A percentile compares a stretch with the other conserved stretches of the same genome.
Evolutionary conservation across 129 eudicot species (phyloP).

Genomic region (Chrysanthemum lavandulifolium): DNA sequence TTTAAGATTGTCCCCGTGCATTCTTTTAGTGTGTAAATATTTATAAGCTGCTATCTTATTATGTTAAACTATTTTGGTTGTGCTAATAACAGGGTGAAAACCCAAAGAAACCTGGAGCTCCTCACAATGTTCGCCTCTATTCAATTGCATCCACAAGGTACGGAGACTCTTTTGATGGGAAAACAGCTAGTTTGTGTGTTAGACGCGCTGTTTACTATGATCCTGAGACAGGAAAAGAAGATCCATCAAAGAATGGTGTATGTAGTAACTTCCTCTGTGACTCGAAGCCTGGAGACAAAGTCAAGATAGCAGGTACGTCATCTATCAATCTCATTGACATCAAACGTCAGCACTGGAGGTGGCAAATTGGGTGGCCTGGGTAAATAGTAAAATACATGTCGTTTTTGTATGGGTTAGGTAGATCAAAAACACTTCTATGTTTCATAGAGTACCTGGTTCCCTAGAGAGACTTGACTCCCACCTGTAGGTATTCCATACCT

Average conservation of each 20-base stretch:
- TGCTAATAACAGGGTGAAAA: constrained; percentile 71
- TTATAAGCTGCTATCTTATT: not conserved
- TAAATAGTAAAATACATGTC: not conserved
- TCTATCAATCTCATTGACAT: not conserved
- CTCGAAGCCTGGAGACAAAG: constrained; percentile 96
- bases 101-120: constrained; percentile 91
- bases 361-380: not conserved
- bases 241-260: constrained; percentile 84
- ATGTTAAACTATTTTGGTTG: not conserved
- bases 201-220: constrained; percentile 92
- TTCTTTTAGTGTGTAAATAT: constrained; percentile 8
- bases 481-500: too few relatives aligned
- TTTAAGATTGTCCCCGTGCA: not conserved
- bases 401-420: not conserved
- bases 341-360: not conserved
- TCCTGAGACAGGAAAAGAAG: constrained; percentile 97
- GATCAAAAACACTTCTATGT: not conserved
- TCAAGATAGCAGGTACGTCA: constrained; percentile 70
- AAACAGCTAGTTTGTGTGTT: constrained; percentile 92
- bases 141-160: constrained; percentile 98
- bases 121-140: constrained; percentile 91
- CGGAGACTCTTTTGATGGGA: constrained; percentile 91
- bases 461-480: too few relatives aligned
- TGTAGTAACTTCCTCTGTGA: constrained; percentile 94
- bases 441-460: too few relatives aligned